Evolutionary conservation across 1,284 basidiomycete genomes (phyloP), one percentile per base, ranked within the genome.

Genomic region (Jaminaea rosea): DNA sequence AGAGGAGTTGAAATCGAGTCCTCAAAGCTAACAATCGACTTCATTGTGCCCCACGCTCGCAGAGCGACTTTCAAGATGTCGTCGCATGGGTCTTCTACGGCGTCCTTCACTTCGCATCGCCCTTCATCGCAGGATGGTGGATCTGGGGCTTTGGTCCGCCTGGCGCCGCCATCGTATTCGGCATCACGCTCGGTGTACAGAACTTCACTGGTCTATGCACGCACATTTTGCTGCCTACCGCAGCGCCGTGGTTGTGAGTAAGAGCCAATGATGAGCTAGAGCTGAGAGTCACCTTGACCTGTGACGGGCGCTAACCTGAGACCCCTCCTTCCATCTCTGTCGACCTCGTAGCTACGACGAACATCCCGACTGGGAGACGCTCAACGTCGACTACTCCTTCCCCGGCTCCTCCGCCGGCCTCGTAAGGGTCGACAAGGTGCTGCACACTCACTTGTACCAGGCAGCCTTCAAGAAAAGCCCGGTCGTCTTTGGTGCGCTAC

Each of bases 211-310:
- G 63, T 2, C 46, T 67, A 7, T 55, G 50, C 26, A 67, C 62
- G 13, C 65, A 67, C 39, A 28, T 67, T 8, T 44, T 60, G 1
- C 63, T 63, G 39, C 65, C 65, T 10, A 65, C 58, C 17, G 63
- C 63, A 1, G 47, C 54, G 3, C 63, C 63, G 0, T 62, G 65
- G 65, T 63, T 62, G 54, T 55, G 57, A n/a, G n/a, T n/a, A n/a
- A n/a, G n/a, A n/a, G n/a, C n/a, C n/a, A n/a, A n/a, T n/a, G n/a
- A n/a, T n/a, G n/a, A n/a, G n/a, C n/a, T n/a, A n/a, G n/a, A n/a
- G n/a, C n/a, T n/a, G n/a, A n/a, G n/a, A n/a, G n/a, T n/a, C n/a
- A n/a, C n/a, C n/a, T n/a, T n/a, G n/a, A n/a, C n/a, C n/a, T n/a
- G n/a, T n/a, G n/a, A n/a, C n/a, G n/a, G n/a, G n/a, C n/a, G n/a